phyloP scores from a whole-genome alignment of 2,329 filamentous ascomycete genomes.

The Fusarium pseudonygamai region DNA sequence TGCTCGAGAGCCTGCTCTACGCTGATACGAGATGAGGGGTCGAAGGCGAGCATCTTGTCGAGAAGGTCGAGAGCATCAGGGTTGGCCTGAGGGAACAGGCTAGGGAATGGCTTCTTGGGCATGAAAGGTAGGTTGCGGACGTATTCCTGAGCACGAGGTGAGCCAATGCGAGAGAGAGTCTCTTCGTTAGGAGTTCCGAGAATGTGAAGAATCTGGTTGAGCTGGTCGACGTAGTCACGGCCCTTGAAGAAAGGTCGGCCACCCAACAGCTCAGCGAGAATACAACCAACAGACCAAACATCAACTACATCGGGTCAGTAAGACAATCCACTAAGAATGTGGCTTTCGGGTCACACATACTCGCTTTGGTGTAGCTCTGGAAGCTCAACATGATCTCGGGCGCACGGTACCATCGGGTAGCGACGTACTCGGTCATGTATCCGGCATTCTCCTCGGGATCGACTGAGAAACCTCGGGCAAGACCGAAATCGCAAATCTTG shows the following conservation, averaged over 20 bases:
- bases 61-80: conserved; percentile 94
- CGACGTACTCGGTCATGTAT: conserved; percentile 99
- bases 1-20: conserved; percentile 97
- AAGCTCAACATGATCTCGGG: conserved; percentile 99
- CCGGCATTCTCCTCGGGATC: conserved; percentile 98
- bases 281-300: conserved; percentile 98
- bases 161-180: conserved; percentile 92
- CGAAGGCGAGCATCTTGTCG: conserved; percentile 97
- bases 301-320: conserved; percentile 73
- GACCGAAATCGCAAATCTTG: conserved; percentile 98
- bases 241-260: conserved; percentile 99
- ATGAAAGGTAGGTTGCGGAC: conserved; percentile 95
- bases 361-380: conserved; percentile 99
- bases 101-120: conserved; percentile 90
- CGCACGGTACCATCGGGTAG: conserved; percentile 93
- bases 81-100: conserved; percentile 93
- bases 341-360: conserved; percentile 66
- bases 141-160: conserved; percentile 95
- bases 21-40: conserved; percentile 90
- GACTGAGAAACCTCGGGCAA: conserved; percentile 95
- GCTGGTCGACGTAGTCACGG: conserved; percentile 97
- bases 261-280: conserved; percentile 93
- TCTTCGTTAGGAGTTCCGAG: conserved; percentile 97
- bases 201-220: conserved; percentile 99
- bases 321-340: neutral